These are phyloP conservation scores for Dipteronia sinensis DNA, from an alignment of 345 rosid genomes.

Conservation along the genomic window DNA sequence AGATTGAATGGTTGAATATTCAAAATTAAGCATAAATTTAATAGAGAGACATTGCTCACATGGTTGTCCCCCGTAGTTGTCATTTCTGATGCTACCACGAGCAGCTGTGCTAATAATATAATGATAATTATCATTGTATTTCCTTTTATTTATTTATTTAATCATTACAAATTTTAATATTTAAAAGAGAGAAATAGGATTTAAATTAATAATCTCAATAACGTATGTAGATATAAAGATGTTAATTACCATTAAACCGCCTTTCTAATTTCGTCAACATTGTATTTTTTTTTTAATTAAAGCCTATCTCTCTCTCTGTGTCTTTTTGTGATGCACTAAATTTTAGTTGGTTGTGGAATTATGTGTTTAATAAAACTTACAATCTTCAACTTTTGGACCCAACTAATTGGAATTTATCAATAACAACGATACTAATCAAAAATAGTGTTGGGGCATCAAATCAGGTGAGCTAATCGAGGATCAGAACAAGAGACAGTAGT, in stretches of 20 bases:
- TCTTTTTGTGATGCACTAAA: no score
- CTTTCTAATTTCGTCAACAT: no score
- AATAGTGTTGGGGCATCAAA: neutral
- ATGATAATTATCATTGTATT: neutral
- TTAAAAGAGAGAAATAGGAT: no score
- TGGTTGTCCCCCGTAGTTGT: neutral
- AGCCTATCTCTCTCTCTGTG: no score
- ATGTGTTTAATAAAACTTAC: neutral
- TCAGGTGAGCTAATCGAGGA: neutral
- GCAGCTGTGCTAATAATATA: neutral
- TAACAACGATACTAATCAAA: neutral
- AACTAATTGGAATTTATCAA: constrained; percentile 5
- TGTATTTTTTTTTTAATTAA: no score
- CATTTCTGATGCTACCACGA: neutral
- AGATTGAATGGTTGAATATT: neutral
- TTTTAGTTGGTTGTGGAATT: neutral
- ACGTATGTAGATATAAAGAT: no score
- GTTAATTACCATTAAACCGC: no score
- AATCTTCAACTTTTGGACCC: neutral
- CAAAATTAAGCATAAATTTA: neutral
- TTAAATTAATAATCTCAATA: no score
- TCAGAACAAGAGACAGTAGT: constrained; percentile 3
- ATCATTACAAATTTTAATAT: neutral
- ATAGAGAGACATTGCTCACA: neutral
- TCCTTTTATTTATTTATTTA: neutral